These are phyloP conservation scores for Canariomyces notabilis DNA, from an alignment of 2,329 filamentous ascomycete genomes.

Conservation along the genomic window DNA sequence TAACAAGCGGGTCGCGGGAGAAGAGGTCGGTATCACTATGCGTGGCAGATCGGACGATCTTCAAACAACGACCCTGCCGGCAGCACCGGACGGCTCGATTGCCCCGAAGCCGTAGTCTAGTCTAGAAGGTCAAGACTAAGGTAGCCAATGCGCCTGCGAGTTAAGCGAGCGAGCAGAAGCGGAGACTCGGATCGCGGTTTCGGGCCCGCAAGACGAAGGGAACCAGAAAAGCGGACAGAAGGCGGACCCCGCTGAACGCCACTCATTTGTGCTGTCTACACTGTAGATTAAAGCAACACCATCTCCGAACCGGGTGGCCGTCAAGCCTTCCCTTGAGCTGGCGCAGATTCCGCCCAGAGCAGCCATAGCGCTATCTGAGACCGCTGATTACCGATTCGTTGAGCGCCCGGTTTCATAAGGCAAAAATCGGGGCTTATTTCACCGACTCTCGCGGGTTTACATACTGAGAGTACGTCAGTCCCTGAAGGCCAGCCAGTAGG, in stretches of 20 bases:
- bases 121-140: no score
- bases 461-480: constrained; percentile 14
- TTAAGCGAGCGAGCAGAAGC: not conserved
- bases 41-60: not conserved
- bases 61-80: not conserved
- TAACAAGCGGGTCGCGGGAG: no score
- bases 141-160: not conserved
- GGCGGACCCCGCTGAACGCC: not conserved
- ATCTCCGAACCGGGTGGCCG: not conserved
- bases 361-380: no score
- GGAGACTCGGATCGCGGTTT: not conserved
- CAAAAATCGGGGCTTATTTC: no score
- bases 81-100: not conserved
- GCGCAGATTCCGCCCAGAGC: no score
- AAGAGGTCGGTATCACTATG: not conserved
- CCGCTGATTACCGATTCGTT: no score
- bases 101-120: not conserved
- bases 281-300: not conserved
- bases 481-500: not conserved
- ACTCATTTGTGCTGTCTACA: constrained; percentile 4
- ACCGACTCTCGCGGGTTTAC: no score
- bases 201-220: not conserved
- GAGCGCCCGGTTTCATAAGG: no score
- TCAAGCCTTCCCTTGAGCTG: no score
- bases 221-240: not conserved